Percentiles rank a stretch among this genome's conserved stretches.
Evolutionary conservation across 1,284 basidiomycete genomes (phyloP).

Genomic region (Sphaerobolus stellatus): DNA sequence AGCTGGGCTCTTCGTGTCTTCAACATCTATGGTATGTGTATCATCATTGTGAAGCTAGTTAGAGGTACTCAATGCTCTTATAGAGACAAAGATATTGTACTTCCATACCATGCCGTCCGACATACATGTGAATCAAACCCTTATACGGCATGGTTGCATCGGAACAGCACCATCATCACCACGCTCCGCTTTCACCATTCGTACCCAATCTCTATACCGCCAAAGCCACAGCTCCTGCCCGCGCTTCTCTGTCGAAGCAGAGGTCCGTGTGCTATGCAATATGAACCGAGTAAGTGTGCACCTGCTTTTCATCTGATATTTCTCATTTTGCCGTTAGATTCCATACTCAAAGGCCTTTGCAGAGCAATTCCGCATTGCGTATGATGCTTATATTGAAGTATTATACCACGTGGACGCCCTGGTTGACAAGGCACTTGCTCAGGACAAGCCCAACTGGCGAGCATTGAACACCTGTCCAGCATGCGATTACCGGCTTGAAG

Average conservation of each 20-base stretch:
- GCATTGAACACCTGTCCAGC: conserved; percentile 24
- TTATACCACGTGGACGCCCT: conserved; percentile 1
- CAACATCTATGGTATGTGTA: not conserved
- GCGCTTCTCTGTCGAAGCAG: conserved; percentile 33
- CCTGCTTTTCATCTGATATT: not conserved
- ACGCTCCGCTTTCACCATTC: conserved; percentile 28
- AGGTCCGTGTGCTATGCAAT: not conserved
- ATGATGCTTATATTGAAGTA: conserved; percentile 21
- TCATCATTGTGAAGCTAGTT: not conserved
- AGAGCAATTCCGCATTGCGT: conserved; percentile 16
- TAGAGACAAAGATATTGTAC: not conserved
- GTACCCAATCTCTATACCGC: conserved; percentile 31
- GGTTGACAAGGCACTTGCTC: conserved; percentile 6
- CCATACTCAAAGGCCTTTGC: not conserved
- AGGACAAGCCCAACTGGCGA: conserved; percentile 14
- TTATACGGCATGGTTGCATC: conserved; percentile 14
- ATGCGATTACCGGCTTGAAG: conserved; percentile 27
- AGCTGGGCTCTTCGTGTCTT: not conserved
- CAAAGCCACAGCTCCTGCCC: conserved; percentile 23
- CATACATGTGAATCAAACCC: conserved; percentile 3
- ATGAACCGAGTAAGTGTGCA: conserved; percentile 4
- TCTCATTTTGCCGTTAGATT: not conserved
- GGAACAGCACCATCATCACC: conserved; percentile 15
- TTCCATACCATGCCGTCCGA: not conserved
- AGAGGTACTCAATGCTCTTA: not conserved